Base-by-base conservation (phyloP, 1,139 yeast species). In the Saccharomyces hybrid region DNA sequence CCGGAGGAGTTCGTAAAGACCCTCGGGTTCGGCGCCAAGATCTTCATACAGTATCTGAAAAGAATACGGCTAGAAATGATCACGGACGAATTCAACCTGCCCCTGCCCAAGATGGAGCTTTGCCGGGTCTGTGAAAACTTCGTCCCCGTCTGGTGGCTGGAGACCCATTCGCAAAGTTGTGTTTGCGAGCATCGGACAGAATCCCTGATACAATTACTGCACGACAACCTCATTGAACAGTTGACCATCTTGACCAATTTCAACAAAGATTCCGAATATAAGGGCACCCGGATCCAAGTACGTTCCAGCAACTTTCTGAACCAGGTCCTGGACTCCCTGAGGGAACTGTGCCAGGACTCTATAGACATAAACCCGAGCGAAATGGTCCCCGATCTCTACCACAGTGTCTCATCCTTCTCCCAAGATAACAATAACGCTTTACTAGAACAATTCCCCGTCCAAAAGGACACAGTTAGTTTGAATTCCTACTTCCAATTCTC, bases 81-180 rank as follows among this genome's bases (percentile, higher is more conserved):
- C 5, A 76, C 82, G 6, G 85, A 84, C 59, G 86, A 84, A 59
- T 77, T 74, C 16, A 76, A 79, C 26, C 81, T 87, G 0, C 96
- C 96, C 0, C 79, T 83, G 31, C 96, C 96, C 0, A 84, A 84
- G 44, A 76, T 83, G 49, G 88, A 89, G 48, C 73, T 91, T 46
- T 95, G 99, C 69, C 78, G 96, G 52, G 90, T 95, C 23, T 95
- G 99, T 70, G 99, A 95, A 65, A 82, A 84, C 28, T 80, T 81
- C 51, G 83, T 91, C n/a, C 97, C 96, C 1, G 89, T 93, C 1
- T 95, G 99, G 99, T 93, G 96, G 84, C 76, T 93, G 51, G 99
- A 91, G 64, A 80, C 85, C 52, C 99, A 95, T 70, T 85, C 95
- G 1, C 96, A 90, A 65, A 74, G 88, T 53, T 95, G 99, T 64